phyloP scores from a whole-genome alignment of 768 basidiomycete genomes.

The Galerina sulciceps region DNA sequence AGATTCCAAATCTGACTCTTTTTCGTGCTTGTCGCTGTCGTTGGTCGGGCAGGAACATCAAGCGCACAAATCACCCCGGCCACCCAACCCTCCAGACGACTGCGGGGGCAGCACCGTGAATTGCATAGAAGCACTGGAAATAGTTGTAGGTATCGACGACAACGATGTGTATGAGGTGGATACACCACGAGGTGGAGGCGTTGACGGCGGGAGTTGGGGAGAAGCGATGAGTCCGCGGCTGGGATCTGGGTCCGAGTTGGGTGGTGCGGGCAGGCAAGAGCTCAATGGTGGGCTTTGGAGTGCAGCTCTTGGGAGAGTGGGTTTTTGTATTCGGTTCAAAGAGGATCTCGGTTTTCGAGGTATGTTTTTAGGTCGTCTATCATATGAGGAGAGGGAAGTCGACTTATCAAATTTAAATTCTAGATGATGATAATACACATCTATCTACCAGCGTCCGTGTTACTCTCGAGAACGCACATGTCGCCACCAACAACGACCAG shows the following conservation, averaged over 20 bases:
- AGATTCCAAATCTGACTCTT: background rate
- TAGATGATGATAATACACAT: background rate
- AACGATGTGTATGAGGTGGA: slow-evolving; percentile 63
- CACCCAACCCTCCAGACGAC: background rate
- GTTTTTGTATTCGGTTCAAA: slow-evolving; percentile 14
- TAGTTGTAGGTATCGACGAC: background rate
- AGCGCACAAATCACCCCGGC: slow-evolving; percentile 13
- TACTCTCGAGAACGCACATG: background rate
- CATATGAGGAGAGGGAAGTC: background rate
- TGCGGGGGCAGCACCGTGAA: background rate
- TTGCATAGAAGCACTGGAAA: too few species aligned
- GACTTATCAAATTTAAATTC: background rate
- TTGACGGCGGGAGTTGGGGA: slow-evolving; percentile 16
- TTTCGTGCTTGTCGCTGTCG: background rate
- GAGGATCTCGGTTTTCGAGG: background rate
- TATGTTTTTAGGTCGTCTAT: background rate
- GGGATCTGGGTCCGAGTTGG: background rate
- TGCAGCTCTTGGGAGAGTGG: background rate
- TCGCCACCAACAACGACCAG: background rate
- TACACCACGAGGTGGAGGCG: slow-evolving; percentile 32
- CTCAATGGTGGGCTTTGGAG: too few species aligned
- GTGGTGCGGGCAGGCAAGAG: background rate
- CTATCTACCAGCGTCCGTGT: background rate
- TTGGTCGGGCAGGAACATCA: slow-evolving; percentile 2
- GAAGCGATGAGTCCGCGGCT: background rate